These are phyloP conservation scores for Tuber melanosporum DNA, from an alignment of 495 filamentous ascomycete species.

Conservation along the genomic window DNA sequence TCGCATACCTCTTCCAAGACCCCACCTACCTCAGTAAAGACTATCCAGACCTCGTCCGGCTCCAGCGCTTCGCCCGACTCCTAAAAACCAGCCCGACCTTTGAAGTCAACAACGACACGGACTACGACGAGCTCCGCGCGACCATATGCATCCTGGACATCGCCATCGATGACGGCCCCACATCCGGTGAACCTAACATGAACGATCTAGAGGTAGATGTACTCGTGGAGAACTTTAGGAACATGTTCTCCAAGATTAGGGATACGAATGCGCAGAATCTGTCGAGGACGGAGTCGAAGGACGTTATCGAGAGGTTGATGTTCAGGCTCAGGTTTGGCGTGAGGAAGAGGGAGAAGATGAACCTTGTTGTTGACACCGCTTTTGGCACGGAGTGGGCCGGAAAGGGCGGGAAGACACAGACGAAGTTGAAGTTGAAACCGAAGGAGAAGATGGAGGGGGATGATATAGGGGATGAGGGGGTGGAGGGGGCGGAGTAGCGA, in stretches of 20 bases:
- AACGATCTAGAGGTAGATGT: slow-evolving; percentile 67
- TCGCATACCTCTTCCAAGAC: slow-evolving; percentile 60
- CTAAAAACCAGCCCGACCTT: slow-evolving; percentile 50
- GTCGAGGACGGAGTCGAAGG: slow-evolving; percentile 66
- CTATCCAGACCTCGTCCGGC: slow-evolving; percentile 47
- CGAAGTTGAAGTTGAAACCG: slow-evolving; percentile 13
- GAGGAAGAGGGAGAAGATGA: slow-evolving; percentile 48
- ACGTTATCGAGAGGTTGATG: slow-evolving; percentile 61
- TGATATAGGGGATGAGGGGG: neutral
- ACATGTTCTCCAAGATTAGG: slow-evolving; percentile 62
- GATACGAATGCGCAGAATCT: slow-evolving; percentile 68
- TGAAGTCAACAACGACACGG: slow-evolving; percentile 50
- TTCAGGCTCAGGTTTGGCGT: slow-evolving; percentile 65
- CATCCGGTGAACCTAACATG: slow-evolving; percentile 34
- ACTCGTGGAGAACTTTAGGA: slow-evolving; percentile 57
- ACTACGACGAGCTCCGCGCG: slow-evolving; percentile 62
- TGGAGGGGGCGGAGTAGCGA: neutral
- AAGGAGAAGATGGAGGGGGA: neutral
- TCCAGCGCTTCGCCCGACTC: slow-evolving; percentile 50
- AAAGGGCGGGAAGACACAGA: slow-evolving; percentile 21
- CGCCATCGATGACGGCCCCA: slow-evolving; percentile 59
- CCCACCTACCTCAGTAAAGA: slow-evolving; percentile 46
- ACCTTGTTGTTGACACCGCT: slow-evolving; percentile 41
- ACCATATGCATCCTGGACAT: slow-evolving; percentile 63
- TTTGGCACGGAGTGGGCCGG: slow-evolving; percentile 29